phyloP scores from a whole-genome alignment of 2,329 filamentous ascomycete species.

The Dactylellina haptotyla region DNA sequence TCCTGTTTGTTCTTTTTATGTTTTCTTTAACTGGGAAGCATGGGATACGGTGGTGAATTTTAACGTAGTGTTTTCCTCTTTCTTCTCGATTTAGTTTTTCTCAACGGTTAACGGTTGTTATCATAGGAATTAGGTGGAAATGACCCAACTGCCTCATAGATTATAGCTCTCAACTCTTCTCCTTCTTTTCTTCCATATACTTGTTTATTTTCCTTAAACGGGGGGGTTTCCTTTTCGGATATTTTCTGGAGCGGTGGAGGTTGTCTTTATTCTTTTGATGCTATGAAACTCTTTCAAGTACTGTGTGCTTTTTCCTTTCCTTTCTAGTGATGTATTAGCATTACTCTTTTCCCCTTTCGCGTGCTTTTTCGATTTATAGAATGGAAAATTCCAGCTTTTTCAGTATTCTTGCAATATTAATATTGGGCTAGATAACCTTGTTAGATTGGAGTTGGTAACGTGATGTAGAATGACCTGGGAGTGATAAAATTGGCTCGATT shows the following conservation, averaged over 20 bases:
- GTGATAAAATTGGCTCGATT: no score
- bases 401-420: no score
- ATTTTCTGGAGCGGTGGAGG: slow-evolving; percentile 16
- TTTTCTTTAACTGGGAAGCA: slow-evolving; percentile 28
- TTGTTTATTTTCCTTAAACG: background rate
- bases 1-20: slow-evolving; percentile 7
- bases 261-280: slow-evolving; percentile 4
- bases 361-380: slow-evolving; percentile 21
- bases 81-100: slow-evolving; percentile 5
- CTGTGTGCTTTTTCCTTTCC: background rate
- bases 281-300: background rate
- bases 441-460: no score
- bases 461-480: no score
- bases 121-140: background rate
- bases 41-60: slow-evolving; percentile 24
- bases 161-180: slow-evolving; percentile 17
- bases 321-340: slow-evolving; percentile 37
- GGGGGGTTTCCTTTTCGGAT: background rate
- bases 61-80: slow-evolving; percentile 2
- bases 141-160: slow-evolving; percentile 21
- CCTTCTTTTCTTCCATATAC: background rate
- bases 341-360: slow-evolving; percentile 6
- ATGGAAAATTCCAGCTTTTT: slow-evolving; percentile 15
- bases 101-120: background rate
- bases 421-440: no score